phyloP scores from a whole-genome alignment of 2,329 filamentous ascomycete species.

The Cercospora janseana region DNA sequence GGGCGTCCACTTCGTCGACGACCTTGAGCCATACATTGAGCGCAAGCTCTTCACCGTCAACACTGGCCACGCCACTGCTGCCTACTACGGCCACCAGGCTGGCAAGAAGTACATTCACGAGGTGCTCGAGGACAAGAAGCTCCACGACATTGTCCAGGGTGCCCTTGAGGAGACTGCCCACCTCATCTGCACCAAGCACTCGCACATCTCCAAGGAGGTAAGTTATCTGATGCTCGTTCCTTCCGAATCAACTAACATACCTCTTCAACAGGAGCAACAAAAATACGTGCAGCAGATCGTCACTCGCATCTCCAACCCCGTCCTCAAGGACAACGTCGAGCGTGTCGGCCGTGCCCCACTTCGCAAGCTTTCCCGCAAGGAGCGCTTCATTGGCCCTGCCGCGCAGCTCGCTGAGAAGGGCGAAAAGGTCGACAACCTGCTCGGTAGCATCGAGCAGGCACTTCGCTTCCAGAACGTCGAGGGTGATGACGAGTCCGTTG shows the following conservation, averaged over 20 bases:
- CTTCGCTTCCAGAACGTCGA: conserved; percentile 94
- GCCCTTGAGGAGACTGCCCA: conserved; percentile 82
- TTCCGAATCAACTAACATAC: conserved; percentile 49
- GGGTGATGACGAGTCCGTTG: conserved; percentile 82
- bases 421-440: conserved; percentile 67
- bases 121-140: conserved; percentile 74
- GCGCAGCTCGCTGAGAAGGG: conserved; percentile 81
- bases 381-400: conserved; percentile 92
- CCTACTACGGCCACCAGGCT: conserved; percentile 88
- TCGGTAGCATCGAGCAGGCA: conserved; percentile 84
- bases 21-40: conserved; percentile 94
- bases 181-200: conserved; percentile 84
- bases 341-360: conserved; percentile 93
- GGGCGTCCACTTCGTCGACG: conserved; percentile 88
- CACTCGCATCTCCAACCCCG: conserved; percentile 86
- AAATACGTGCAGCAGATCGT: conserved; percentile 92
- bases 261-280: conserved; percentile 66
- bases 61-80: conserved; percentile 92
- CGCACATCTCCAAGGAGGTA: conserved; percentile 63
- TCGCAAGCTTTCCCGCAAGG: conserved; percentile 89
- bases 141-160: conserved; percentile 74
- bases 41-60: conserved; percentile 99
- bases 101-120: conserved; percentile 88
- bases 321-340: conserved; percentile 87
- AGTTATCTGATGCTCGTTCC: conserved; percentile 59